A percentile compares a stretch with the other conserved stretches of the same genome.
phyloP scores from a whole-genome alignment of 2,329 filamentous ascomycete genomes.

The Penicillium sp. region DNA sequence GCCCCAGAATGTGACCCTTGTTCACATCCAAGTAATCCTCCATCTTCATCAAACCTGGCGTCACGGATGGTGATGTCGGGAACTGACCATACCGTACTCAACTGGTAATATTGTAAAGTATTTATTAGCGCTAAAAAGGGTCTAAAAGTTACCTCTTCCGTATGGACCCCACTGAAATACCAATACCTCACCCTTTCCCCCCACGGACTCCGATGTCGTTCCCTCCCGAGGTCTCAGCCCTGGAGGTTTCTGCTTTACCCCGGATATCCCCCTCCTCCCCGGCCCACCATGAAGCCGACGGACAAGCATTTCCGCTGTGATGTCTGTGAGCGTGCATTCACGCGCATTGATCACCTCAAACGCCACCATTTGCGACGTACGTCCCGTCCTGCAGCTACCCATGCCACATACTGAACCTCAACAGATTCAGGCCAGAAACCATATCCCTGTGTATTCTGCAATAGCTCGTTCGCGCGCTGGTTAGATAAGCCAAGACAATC shows the following conservation, averaged over 20 bases:
- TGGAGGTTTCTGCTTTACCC: conserved; percentile 19
- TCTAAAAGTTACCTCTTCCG: background rate
- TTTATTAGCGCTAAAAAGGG: background rate
- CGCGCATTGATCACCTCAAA: conserved; percentile 51
- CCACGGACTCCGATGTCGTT: background rate
- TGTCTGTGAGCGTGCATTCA: conserved; percentile 48
- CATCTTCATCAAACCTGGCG: no score
- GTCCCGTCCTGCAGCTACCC: conserved; percentile 7
- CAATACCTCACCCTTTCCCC: conserved; percentile 5
- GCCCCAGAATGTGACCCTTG: no score
- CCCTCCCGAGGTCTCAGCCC: no score
- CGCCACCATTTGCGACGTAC: conserved; percentile 49
- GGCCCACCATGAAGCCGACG: conserved; percentile 37
- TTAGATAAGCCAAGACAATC: conserved; percentile 22
- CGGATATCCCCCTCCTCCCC: conserved; percentile 28
- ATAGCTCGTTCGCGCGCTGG: conserved; percentile 48
- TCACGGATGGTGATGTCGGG: no score
- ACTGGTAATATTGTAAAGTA: conserved; percentile 2
- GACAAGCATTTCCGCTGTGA: conserved; percentile 47
- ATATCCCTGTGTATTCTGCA: conserved; percentile 49
- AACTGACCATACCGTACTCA: conserved; percentile 1
- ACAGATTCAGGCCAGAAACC: conserved; percentile 51
- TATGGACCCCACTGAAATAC: conserved; percentile 3
- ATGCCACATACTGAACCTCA: conserved; percentile 13
- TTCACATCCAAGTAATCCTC: no score